A percentile compares a stretch with the other conserved stretches of the same genome.
Evolutionary conservation across 306 rosid genomes (phyloP).

Genomic region (Boehmeria nivea): DNA sequence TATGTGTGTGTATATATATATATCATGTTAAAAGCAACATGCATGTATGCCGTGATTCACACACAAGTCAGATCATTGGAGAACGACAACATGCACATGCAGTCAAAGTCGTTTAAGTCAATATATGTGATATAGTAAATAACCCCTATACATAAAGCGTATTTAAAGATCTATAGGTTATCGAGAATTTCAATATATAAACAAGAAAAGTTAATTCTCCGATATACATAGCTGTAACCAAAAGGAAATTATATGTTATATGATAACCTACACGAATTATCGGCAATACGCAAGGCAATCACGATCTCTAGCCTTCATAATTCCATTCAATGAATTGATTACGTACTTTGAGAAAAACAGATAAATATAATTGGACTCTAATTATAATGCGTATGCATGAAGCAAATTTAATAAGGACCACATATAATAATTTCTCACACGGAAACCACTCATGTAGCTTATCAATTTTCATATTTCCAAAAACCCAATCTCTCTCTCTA

Average conservation of each 20-base stretch:
- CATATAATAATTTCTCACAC: too few species aligned
- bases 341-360: not conserved
- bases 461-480: too few species aligned
- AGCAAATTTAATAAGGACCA: not conserved
- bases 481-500: too few species aligned
- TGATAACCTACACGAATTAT: not conserved
- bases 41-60: not conserved
- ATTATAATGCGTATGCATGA: not conserved
- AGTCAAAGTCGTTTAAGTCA: conserved; percentile 3
- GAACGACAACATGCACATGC: not conserved
- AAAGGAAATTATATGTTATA: too few species aligned
- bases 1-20: not conserved
- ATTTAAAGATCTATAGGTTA: too few species aligned
- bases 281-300: not conserved
- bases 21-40: not conserved
- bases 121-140: not conserved
- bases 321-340: not conserved
- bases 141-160: not conserved
- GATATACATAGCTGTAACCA: too few species aligned
- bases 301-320: not conserved
- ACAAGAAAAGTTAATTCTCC: not conserved
- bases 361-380: not conserved
- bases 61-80: not conserved
- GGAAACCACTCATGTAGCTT: too few species aligned
- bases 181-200: too few species aligned